A percentile compares a stretch with the other conserved stretches of the same genome.
Evolutionary conservation across 1,139 yeast species (phyloP).

Genomic region (Protomyces inundatus): DNA sequence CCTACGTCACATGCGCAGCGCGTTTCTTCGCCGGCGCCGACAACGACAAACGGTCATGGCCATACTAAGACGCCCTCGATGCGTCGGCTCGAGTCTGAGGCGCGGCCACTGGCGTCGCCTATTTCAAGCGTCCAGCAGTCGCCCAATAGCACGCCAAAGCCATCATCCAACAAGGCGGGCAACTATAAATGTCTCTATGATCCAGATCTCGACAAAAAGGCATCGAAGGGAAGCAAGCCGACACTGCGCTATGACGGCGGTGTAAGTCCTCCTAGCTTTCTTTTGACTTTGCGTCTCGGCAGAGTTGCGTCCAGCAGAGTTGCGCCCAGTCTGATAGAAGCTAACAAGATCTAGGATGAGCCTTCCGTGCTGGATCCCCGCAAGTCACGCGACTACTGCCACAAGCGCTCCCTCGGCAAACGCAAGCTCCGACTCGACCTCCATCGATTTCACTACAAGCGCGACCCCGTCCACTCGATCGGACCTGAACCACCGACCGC

Average conservation of each 20-base stretch:
- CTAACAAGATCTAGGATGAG: neutral
- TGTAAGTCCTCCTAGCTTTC: neutral
- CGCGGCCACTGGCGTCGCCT: neutral
- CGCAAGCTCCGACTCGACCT: constrained; percentile 16
- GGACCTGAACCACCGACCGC: constrained; percentile 73
- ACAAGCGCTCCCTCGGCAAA: constrained; percentile 6
- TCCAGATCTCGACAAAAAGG: constrained; percentile 28
- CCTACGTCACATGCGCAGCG: too few species aligned
- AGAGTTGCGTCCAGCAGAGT: neutral
- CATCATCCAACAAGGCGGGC: neutral
- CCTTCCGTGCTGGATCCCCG: constrained; percentile 15
- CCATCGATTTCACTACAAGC: constrained; percentile 1
- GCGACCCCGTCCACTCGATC: constrained; percentile 58
- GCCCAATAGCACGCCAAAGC: neutral
- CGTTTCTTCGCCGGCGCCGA: too few species aligned
- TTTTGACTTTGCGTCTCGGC: neutral
- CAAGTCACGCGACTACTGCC: constrained; percentile 14
- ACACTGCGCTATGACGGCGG: constrained; percentile 27
- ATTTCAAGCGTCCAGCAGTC: neutral
- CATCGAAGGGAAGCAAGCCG: constrained; percentile 9
- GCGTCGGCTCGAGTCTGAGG: neutral
- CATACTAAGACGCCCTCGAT: neutral
- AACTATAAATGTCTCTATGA: constrained; percentile 26
- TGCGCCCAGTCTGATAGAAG: neutral
- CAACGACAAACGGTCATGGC: neutral